Base-by-base conservation (phyloP, 148 eudicot genomes). In the Nepenthes gracilis region DNA sequence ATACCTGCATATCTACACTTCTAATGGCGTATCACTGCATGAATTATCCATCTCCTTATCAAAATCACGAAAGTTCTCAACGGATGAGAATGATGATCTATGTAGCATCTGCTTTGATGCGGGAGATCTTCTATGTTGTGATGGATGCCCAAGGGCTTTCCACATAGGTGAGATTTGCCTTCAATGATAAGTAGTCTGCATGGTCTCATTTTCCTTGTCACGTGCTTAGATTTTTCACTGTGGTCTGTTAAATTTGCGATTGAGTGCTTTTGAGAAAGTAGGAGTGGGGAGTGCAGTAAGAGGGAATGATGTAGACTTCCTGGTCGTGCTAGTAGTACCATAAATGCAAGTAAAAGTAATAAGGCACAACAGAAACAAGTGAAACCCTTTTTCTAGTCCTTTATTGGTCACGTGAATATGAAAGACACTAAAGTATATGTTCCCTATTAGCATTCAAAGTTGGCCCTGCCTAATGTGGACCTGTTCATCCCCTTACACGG, bases 11-110 rank as follows among this genome's bases (percentile, higher is more conserved):
- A 88, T 93, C 69, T 93, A 78, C 71, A 88, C 87, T 5, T 84
- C 92, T 40, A 84, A 84, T 70, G 96, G 99, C n/a, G 81, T 75
- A 4, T 93, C 96, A 43, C 84, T 93, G 54, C 99, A 93, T 70
- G 91, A 93, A 64, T 65, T 88, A 59, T 76, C 99, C 5, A 55
- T 93, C 10, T 63, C 54, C 49, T 50, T 82, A 47, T 74, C 85
- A 32, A 71, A 71, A 72, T 13, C 51, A 6, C 54, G 75, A 62
- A 72, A 67, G 65, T 65, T 73, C 55, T 77, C 87, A 33, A 69
- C 75, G 1, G 81, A 78, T 33, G 95, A 82, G 35, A 86, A 80
- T 65, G 98, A 93, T 63, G 89, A 88, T 76, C 85, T 88, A 6
- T 93, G 98, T 69, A 80, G 78, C 23, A 71, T 88, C 48, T 93